Base-by-base conservation (phyloP, 2,329 filamentous ascomycete species). In the Hymenoscyphus repandus region DNA sequence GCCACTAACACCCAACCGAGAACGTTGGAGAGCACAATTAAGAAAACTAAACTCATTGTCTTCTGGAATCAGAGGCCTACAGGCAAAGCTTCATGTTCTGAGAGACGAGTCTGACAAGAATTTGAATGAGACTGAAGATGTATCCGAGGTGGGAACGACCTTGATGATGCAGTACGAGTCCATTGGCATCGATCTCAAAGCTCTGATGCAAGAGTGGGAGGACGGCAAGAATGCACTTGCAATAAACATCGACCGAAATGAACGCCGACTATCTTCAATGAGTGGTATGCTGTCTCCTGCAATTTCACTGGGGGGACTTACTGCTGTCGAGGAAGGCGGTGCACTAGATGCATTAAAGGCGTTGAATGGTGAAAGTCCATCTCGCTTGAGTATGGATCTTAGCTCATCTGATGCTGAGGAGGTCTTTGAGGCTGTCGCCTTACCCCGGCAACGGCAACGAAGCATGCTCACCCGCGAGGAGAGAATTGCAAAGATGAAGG, bases 131-230 rank as follows among this genome's bases (percentile, higher is more conserved):
- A 83, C 87, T 34, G 76, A 77, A 52, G 82, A 85, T 59, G 81
- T 88, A 15, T 81, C 82, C 3, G 88, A 95, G 58, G 78, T 96
- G 13, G 89, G 88, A 0, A 79, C 85, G 0, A 84, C 83, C 55
- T 76, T 97, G 36, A 85, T 96, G 77, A 72, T 83, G 18, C 93
- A 97, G 64, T 99, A 97, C 68, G 93, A 99, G 50, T 92, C 90
- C 4, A 95, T 99, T 56, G 93, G 93, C 2, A 77, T 84, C 22
- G 93, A 99, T 64, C 76, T 99, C 40, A 86, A 86, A 66, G 80
- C 85, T 39, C 72, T 96, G 45, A 82, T 91, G 69, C 78, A 86
- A 56, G 87, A 90, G 56, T 96, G 91, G 91, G 89, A 95, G 62
- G 80, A 86, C 47, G 93, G 92, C 45, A 92, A 88, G 67, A 80